phyloP scores from a whole-genome alignment of 1,284 basidiomycete genomes.

The Mycosarcoma maydis region DNA sequence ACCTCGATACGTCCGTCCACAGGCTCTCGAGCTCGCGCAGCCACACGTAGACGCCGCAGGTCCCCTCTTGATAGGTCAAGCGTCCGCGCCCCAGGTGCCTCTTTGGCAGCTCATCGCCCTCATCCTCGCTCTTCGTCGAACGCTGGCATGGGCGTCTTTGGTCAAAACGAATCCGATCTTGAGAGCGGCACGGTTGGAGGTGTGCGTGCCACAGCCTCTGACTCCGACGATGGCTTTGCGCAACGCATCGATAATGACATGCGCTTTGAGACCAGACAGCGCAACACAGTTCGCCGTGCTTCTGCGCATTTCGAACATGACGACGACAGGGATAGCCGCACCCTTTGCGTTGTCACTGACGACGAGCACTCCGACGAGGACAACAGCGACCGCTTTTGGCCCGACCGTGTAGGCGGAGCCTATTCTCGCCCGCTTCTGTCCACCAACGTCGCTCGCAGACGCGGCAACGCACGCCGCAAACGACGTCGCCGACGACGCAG shows the following conservation, averaged over 20 bases:
- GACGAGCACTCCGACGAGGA: slow-evolving; percentile 29
- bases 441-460: slow-evolving; percentile 8
- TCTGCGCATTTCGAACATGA: slow-evolving; percentile 3
- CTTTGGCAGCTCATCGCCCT: slow-evolving; percentile 4
- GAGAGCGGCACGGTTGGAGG: slow-evolving; percentile 55
- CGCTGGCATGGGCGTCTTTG: slow-evolving; percentile 47
- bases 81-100: slow-evolving; percentile 1
- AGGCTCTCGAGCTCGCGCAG: slow-evolving; percentile 3
- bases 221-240: slow-evolving; percentile 29
- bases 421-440: slow-evolving; percentile 36
- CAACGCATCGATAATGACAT: slow-evolving; percentile 8
- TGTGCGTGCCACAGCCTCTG: slow-evolving; percentile 34
- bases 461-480: slow-evolving; percentile 23
- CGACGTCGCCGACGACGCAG: slow-evolving; percentile 34
- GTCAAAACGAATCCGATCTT: slow-evolving; percentile 47
- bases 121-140: slow-evolving; percentile 5
- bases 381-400: slow-evolving; percentile 33
- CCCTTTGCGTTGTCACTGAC: slow-evolving; percentile 14
- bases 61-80: background rate
- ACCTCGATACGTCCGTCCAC: background rate
- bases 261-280: background rate
- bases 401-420: slow-evolving; percentile 52
- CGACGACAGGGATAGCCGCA: slow-evolving; percentile 28
- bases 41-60: slow-evolving; percentile 3
- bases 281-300: background rate